phyloP scores from a whole-genome alignment of 768 basidiomycete genomes.

The Boletus vinaceobasis region DNA sequence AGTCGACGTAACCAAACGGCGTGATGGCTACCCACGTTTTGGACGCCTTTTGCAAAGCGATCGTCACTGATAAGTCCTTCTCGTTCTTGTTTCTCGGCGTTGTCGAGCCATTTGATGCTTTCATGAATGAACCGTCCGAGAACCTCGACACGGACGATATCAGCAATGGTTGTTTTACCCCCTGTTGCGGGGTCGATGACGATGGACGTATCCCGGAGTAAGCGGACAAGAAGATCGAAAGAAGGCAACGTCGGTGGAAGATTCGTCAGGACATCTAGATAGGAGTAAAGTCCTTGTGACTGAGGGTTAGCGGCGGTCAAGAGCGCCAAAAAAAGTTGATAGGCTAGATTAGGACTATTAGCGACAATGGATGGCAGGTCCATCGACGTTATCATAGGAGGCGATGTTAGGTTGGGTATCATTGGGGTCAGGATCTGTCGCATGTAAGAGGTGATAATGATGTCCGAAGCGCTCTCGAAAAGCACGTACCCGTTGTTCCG shows the following conservation, averaged over 20 bases:
- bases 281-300: slow-evolving; percentile 39
- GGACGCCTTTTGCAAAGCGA: slow-evolving; percentile 66
- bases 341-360: slow-evolving; percentile 66
- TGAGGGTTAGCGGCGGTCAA: slow-evolving; percentile 38
- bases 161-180: slow-evolving; percentile 57
- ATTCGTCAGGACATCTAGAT: slow-evolving; percentile 59
- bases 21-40: slow-evolving; percentile 50
- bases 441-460: neutral
- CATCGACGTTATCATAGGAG: slow-evolving; percentile 58
- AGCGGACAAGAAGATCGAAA: slow-evolving; percentile 68
- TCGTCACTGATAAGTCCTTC: slow-evolving; percentile 71
- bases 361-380: slow-evolving; percentile 66
- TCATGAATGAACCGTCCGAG: slow-evolving; percentile 72
- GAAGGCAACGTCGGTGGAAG: slow-evolving; percentile 71
- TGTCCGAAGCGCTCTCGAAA: neutral
- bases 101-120: slow-evolving; percentile 66
- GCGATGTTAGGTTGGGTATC: slow-evolving; percentile 41
- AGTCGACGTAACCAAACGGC: neutral
- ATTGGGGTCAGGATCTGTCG: slow-evolving; percentile 51
- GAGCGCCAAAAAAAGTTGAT: slow-evolving; percentile 60
- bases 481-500: slow-evolving; percentile 63
- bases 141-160: slow-evolving; percentile 59
- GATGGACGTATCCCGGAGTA: slow-evolving; percentile 60
- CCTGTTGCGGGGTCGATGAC: slow-evolving; percentile 39
- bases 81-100: slow-evolving; percentile 63